Evolutionary conservation across 169 alveolate species (phyloP).

Genomic region (Plasmodium vivax): DNA sequence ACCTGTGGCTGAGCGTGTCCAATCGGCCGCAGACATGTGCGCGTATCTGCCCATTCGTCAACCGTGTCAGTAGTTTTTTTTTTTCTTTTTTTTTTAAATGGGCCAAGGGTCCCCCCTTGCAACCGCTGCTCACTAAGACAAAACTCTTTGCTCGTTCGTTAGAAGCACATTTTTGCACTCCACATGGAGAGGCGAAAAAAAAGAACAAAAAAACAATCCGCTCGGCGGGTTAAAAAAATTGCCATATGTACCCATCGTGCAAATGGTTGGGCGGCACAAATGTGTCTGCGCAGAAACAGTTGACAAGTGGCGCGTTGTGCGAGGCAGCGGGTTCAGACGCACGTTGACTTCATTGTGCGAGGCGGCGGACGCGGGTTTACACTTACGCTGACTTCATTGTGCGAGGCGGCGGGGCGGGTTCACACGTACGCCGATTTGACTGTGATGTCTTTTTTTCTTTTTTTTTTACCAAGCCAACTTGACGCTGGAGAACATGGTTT

Average conservation of each 20-base stretch:
- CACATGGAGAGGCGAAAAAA: neutral
- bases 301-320: neutral
- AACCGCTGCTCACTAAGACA: neutral
- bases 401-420: neutral
- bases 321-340: no score
- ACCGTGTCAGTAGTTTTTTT: neutral
- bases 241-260: neutral
- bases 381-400: neutral
- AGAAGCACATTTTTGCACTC: neutral
- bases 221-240: neutral
- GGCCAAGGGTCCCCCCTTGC: neutral
- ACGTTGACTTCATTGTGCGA: no score
- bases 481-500: conserved; percentile 50
- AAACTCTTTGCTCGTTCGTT: neutral
- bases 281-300: neutral
- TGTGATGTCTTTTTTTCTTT: neutral
- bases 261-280: neutral
- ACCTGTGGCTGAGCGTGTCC: neutral
- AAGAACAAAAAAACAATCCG: neutral
- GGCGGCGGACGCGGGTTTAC: neutral
- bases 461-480: neutral
- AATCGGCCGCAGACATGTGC: neutral
- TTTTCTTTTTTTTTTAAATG: neutral
- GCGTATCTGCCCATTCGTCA: neutral
- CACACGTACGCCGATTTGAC: neutral